A percentile compares a stretch with the other conserved stretches of the same genome.
These are phyloP conservation scores for Pleurotus tuber-regium DNA, from an alignment of 768 basidiomycete species.

Conservation along the genomic window DNA sequence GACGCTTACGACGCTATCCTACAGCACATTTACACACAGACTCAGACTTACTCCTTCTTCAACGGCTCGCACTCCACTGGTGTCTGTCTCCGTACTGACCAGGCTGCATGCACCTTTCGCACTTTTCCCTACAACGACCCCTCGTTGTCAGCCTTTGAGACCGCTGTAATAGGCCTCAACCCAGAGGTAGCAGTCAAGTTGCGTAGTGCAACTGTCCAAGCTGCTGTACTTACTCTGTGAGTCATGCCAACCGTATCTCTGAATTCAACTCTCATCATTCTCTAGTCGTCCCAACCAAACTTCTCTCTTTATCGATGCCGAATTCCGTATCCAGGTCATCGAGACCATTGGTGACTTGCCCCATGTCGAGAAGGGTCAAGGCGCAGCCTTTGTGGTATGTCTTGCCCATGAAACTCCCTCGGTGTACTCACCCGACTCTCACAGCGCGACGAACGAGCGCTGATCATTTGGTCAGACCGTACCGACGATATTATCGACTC, in stretches of 20 bases:
- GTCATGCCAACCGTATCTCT: constrained; percentile 21
- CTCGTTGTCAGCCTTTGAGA: constrained; percentile 73
- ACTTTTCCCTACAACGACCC: constrained; percentile 87
- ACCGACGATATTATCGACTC: constrained; percentile 66
- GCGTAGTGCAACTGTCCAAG: constrained; percentile 73
- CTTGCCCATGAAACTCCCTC: neutral
- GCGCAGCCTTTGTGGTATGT: constrained; percentile 74
- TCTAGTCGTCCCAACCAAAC: constrained; percentile 47
- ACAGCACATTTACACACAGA: constrained; percentile 70
- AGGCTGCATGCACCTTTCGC: constrained; percentile 50
- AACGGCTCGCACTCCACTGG: constrained; percentile 44
- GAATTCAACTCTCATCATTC: constrained; percentile 4
- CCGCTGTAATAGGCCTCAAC: constrained; percentile 71
- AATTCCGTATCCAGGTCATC: constrained; percentile 85
- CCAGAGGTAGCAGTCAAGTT: constrained; percentile 83
- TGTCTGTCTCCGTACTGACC: constrained; percentile 66
- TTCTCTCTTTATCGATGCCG: constrained; percentile 68
- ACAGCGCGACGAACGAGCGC: constrained; percentile 67
- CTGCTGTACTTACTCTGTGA: constrained; percentile 66
- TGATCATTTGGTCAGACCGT: constrained; percentile 82
- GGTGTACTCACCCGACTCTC: neutral
- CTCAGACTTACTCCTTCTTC: constrained; percentile 38
- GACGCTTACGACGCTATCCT: constrained; percentile 78
- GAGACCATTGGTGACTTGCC: constrained; percentile 65
- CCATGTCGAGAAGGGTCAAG: constrained; percentile 84